Base-by-base conservation (phyloP, 306 rosid genomes). In the Begonia masoniana region DNA sequence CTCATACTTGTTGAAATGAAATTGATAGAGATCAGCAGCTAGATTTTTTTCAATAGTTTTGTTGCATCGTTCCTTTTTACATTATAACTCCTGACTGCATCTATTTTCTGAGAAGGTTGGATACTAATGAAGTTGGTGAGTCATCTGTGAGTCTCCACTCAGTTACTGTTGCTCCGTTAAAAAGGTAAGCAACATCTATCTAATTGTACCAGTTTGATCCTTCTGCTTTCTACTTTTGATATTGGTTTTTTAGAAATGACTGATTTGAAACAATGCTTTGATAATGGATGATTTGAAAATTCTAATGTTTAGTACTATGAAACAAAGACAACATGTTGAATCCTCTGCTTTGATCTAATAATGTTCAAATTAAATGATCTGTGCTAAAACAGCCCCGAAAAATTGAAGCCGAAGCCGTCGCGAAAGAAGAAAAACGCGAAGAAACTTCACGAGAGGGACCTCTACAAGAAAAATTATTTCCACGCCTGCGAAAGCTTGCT, bases 401-500 rank as follows among this genome's bases (percentile, higher is more conserved):
- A 80, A 67, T 15, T 78, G 15, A 85, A 85, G 75, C 52, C 48
- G 54, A 82, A 69, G 70, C 81, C 79, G 41, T 71, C 68, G 35
- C 71, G 55, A 14, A 89, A 69, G 72, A 77, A 64, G 65, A 74
- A 70, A 78, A 74, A 39, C 48, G 36, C 64, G 13, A 82, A 75
- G 76, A 82, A 69, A 75, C 66, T 75, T 46, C 69, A 56, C 43
- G 94, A 71, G 64, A 81, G 87, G 73, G 82, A 80, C 67, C 72
- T 76, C 17, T 82, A 82, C 78, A 67, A 63, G 69, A 83, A 74
- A 71, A 91, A 86, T 68, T 66, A 69, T 57, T 69, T 76, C 47
- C 83, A 78, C 50, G 91, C 97, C 47, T 85, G 83, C 31, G 97
- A 89, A 83, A 80, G 71, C 68, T 85, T 85, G 61, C 71, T 89